phyloP scores from a whole-genome alignment of 345 rosid genomes.

The Populus euphratica region DNA sequence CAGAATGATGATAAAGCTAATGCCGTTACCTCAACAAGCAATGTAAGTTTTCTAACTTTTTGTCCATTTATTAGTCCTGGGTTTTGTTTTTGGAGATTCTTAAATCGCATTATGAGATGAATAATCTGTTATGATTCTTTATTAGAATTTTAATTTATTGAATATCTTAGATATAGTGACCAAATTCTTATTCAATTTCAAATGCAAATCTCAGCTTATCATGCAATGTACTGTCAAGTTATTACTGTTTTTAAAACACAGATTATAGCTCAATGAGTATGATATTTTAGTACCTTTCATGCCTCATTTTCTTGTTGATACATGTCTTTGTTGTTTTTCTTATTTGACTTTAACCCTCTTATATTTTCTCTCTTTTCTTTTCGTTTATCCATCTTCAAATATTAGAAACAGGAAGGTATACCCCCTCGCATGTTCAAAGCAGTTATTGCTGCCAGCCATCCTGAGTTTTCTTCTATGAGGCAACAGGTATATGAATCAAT shows the following conservation, averaged over 20 bases:
- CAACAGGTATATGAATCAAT: slow-evolving; percentile 71
- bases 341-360: not conserved
- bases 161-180: slow-evolving; percentile 1
- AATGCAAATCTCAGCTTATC: not conserved
- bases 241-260: not conserved
- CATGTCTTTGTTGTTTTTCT: not conserved
- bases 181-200: not conserved
- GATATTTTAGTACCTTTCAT: not conserved
- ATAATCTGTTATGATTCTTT: not conserved
- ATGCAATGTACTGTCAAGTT: not conserved
- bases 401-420: slow-evolving; percentile 86
- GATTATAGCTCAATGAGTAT: not conserved
- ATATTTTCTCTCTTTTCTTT: not conserved
- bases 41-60: slow-evolving; percentile 40
- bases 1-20: slow-evolving; percentile 48
- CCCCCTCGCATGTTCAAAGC: slow-evolving; percentile 97
- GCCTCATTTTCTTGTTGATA: not conserved
- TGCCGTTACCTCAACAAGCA: slow-evolving; percentile 26
- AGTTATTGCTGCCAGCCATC: slow-evolving; percentile 92
- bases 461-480: slow-evolving; percentile 91
- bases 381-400: slow-evolving; percentile 11
- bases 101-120: not conserved
- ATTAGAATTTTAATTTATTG: not conserved
- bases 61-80: not conserved
- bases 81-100: not conserved